Evolutionary conservation across 2,329 filamentous ascomycete species (phyloP).

Genomic region (Seiridium unicorne): DNA sequence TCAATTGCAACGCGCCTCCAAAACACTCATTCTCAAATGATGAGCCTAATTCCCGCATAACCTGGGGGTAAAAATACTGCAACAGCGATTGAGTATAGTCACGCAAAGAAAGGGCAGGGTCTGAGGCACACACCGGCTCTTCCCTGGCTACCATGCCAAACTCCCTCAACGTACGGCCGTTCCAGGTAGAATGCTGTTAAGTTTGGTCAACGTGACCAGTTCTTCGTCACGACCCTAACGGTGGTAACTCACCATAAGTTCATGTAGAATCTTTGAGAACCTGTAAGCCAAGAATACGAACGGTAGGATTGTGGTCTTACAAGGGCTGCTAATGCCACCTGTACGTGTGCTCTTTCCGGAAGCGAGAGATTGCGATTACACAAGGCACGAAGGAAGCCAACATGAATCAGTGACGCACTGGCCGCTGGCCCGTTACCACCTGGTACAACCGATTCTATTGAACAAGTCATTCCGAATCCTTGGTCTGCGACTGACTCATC

Average conservation of each 20-base stretch:
- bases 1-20: not conserved
- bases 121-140: not conserved
- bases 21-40: conserved; percentile 1
- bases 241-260: conserved; percentile 1
- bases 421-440: not conserved
- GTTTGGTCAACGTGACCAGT: not conserved
- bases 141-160: not conserved
- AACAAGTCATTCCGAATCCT: not conserved
- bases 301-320: not conserved
- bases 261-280: conserved; percentile 8
- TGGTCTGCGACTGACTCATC: not conserved
- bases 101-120: no score
- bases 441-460: not conserved
- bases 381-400: conserved; percentile 1
- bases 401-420: not conserved
- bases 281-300: not conserved
- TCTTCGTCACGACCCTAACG: no score
- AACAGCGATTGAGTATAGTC: not conserved
- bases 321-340: not conserved
- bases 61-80: not conserved
- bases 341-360: not conserved
- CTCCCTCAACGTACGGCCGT: not conserved
- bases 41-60: not conserved
- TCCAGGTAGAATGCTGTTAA: not conserved
- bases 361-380: not conserved